Percentiles rank a stretch among this genome's conserved stretches.
Evolutionary conservation across 1,284 basidiomycete species (phyloP).

Genomic region (Cystobasidium slooffiae): DNA sequence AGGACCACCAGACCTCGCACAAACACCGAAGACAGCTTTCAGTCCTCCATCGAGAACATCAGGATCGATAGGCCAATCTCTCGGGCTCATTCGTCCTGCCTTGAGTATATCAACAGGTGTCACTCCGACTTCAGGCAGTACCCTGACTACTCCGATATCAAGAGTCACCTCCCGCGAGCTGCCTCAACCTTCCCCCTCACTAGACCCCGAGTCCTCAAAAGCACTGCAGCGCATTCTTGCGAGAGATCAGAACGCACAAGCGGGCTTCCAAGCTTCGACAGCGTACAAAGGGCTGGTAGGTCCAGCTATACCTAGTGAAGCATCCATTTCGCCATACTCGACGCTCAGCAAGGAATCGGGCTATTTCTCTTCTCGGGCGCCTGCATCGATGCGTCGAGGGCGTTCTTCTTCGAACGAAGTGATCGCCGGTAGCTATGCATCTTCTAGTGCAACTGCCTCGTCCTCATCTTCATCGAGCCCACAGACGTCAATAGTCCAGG

Average conservation of each 20-base stretch:
- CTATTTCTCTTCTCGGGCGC: constrained; percentile 6
- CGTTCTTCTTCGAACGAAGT: constrained; percentile 29
- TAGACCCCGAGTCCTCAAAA: constrained; percentile 31
- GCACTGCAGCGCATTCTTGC: constrained; percentile 37
- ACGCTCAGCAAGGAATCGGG: constrained; percentile 29
- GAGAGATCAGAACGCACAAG: constrained; percentile 39
- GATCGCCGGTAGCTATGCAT: not conserved
- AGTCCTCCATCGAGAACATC: not conserved
- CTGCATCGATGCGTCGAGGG: constrained; percentile 4
- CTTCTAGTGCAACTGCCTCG: constrained; percentile 1
- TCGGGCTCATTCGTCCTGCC: not conserved
- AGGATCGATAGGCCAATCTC: not conserved
- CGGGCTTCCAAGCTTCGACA: constrained; percentile 33
- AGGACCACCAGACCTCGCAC: no score
- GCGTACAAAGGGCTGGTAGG: constrained; percentile 25
- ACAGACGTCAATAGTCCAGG: not conserved
- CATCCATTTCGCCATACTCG: constrained; percentile 18
- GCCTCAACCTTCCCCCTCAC: constrained; percentile 23
- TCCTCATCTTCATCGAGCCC: constrained; percentile 7
- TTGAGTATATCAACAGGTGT: constrained; percentile 1
- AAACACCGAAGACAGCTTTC: no score
- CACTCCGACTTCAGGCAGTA: not conserved
- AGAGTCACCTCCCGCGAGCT: not conserved
- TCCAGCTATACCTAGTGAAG: not conserved
- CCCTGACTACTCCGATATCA: constrained; percentile 4